Base-by-base conservation (phyloP, 768 basidiomycete genomes). In the Boletus subcaerulescens region DNA sequence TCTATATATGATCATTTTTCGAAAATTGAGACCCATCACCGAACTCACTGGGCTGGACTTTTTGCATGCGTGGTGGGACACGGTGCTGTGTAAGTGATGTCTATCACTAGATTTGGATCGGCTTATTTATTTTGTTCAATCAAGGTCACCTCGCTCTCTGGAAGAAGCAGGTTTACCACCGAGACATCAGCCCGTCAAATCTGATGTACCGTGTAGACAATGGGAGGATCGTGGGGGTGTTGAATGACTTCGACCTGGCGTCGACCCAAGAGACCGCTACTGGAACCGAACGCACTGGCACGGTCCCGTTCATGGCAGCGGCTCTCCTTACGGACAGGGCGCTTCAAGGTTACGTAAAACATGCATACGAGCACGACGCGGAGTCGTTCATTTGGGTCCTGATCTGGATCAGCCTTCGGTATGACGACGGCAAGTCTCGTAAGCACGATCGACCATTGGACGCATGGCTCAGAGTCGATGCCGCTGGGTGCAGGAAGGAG, bases 81-180 rank as follows among this genome's bases (percentile, higher is more conserved):
- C 33, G 2, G 48, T 50, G 14, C 53, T 50, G 33, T 57, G 51
- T 20, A 3, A 57, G 29, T 24, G n/a, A n/a, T n/a, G n/a, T n/a
- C n/a, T n/a, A n/a, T n/a, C n/a, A n/a, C 24, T 24, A 4, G 24
- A 24, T 24, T 24, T 24, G 24, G 24, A 24, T 24, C 24, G 4
- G 24, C 24, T 24, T 3, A 5, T 24, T 24, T 24, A 24, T 3
- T 3, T 24, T 24, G 24, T 24, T 24, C 24, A 24, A 24, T 24
- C 0, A 40, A 56, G 50, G 50, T 38, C 58, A 52, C n/a, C 33
- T 57, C 7, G 46, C 33, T 2, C 31, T 57, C 2, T 59, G 55
- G 55, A 49, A 46, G 50, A 44, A 48, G 10, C 14, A 43, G 2
- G 42, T 52, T 35, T 13, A 36, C 13, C 50, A 59, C 17, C 38